phyloP scores from a whole-genome alignment of 805 yeast genomes.

The Candida germanica region DNA sequence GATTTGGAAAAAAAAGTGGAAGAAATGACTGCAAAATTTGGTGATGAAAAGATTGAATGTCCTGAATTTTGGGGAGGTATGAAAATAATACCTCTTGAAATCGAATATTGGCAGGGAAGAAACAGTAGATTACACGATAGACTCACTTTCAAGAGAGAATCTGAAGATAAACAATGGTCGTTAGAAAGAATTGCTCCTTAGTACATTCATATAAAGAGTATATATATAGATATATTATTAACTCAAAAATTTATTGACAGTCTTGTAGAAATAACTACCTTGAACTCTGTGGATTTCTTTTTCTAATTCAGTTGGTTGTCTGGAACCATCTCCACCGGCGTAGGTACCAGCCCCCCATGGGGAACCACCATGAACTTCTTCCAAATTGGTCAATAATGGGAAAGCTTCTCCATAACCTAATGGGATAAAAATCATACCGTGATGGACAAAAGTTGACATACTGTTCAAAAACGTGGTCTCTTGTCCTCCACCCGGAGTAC shows the following conservation, averaged over 20 bases:
- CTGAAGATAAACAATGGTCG: slow-evolving; percentile 52
- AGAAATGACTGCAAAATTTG: slow-evolving; percentile 53
- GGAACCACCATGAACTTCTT: slow-evolving; percentile 74
- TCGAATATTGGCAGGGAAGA: slow-evolving; percentile 98
- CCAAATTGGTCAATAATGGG: slow-evolving; percentile 50
- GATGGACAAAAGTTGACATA: slow-evolving; percentile 65
- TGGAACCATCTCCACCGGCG: slow-evolving; percentile 76
- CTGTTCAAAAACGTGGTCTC: slow-evolving; percentile 64
- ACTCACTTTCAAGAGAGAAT: slow-evolving; percentile 62
- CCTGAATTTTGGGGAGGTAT: slow-evolving; percentile 98
- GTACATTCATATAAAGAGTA: slow-evolving; percentile 1
- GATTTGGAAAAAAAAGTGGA: slow-evolving; percentile 57
- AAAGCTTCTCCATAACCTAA: slow-evolving; percentile 55
- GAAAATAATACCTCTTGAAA: slow-evolving; percentile 79
- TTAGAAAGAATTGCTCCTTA: slow-evolving; percentile 72
- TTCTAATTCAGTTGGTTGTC: slow-evolving; percentile 63
- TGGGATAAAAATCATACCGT: slow-evolving; percentile 77
- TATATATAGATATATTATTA: neutral
- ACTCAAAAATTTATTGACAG: slow-evolving; percentile 12
- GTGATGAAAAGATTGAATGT: slow-evolving; percentile 67
- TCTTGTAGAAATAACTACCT: slow-evolving; percentile 55
- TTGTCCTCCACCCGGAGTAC: slow-evolving; percentile 77
- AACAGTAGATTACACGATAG: slow-evolving; percentile 88
- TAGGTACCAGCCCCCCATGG: slow-evolving; percentile 86
- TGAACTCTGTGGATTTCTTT: slow-evolving; percentile 60